Evolutionary conservation across 805 yeast species (phyloP), one percentile per base, ranked within the genome.

Genomic region (Yamadazyma tumulicola): DNA sequence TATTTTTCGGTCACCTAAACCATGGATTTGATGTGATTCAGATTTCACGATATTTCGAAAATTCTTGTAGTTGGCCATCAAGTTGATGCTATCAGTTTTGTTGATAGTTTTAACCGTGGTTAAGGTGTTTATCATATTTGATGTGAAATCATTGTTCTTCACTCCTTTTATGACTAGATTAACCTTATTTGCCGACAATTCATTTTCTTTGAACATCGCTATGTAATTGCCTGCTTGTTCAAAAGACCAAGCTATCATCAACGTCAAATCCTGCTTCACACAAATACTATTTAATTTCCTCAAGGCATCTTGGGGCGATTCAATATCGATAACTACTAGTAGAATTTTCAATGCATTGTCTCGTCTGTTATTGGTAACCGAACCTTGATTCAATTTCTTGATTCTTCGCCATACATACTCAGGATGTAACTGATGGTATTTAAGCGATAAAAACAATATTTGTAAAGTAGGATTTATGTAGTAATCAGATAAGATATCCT

Each of bases 391-490:
- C 22, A 64, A 44, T 34, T 81, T 67, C 35, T 64, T 66, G 19
- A 65, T 46, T 39, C 82, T 65, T 41, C 74, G 75, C 57, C 75
- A 72, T 3, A 85, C 69, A 47, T 85, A 84, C 46, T 83, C 91
- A 0, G 89, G 87, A 44, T 80, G 82, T 25, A 85, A 59, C 53
- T 82, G 83, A 51, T 82, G 87, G 52, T 84, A 85, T 33, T 81
- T 79, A 31, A 85, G 54, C 1, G 86, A 77, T 3, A 85, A 62
- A 44, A 83, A 82, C 0, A 85, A 47, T 1, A 81, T 72, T 37
- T 73, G 72, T 52, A 76, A 55, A 54, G 72, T 57, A 19, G 79
- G 63, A 37, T 74, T 78, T 11, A 84, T 70, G 31, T 79, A 66
- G 54, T 84, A 85, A 51, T 85, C 94, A 15, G 59, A 61, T 12